Evolutionary conservation across 202 grass and related monocot species (phyloP).

Genomic region (Musa balbisiana): DNA sequence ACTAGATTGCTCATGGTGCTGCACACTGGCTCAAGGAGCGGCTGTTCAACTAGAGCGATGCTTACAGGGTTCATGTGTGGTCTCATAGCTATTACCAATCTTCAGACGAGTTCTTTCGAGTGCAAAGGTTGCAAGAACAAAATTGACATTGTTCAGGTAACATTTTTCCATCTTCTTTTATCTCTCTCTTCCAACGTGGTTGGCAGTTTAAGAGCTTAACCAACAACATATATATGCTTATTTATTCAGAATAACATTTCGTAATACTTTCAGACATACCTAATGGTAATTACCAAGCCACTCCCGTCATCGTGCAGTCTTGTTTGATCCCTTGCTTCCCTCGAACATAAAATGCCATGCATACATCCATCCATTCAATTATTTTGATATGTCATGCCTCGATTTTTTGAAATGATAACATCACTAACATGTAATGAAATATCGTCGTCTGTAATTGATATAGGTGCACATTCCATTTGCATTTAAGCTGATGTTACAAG

Average conservation of each 20-base stretch:
- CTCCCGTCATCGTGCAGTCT: no score
- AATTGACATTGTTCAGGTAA: constrained; percentile 91
- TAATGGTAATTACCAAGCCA: no score
- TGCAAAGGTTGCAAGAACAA: constrained; percentile 96
- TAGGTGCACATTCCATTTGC: constrained; percentile 91
- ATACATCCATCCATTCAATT: no score
- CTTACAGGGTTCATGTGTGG: constrained; percentile 77
- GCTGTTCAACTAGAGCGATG: constrained; percentile 88
- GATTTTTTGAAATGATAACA: no score
- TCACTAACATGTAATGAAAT: not conserved
- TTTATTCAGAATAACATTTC: no score
- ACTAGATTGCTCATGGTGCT: constrained; percentile 85
- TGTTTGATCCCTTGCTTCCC: no score
- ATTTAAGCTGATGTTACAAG: constrained; percentile 93
- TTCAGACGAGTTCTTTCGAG: constrained; percentile 88
- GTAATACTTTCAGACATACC: no score
- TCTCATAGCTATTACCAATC: constrained; percentile 86
- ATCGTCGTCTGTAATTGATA: not conserved
- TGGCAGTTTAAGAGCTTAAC: no score
- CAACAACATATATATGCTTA: no score
- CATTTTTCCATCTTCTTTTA: not conserved
- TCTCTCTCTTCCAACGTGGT: not conserved
- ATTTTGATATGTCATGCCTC: no score
- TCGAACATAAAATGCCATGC: no score
- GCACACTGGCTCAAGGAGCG: constrained; percentile 95